Base-by-base conservation (phyloP, 257 asterid species). In the Fraxinus quadrangulata region DNA sequence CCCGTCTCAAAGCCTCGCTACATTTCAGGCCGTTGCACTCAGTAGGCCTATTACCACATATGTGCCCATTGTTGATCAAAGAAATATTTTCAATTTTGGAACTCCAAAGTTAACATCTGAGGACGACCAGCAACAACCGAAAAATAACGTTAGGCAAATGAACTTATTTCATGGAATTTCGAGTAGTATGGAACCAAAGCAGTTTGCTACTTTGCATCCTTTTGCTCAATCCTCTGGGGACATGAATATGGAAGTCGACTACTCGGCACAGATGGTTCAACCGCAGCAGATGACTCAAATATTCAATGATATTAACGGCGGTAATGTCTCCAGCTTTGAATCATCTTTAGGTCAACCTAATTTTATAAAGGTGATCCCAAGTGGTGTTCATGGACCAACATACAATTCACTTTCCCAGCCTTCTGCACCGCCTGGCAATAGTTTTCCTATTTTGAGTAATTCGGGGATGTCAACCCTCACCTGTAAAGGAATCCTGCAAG, bases 91-190 rank as follows among this genome's bases (percentile, higher is more conserved):
- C 77, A 89, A 89, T 81, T 93, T 89, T 12, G 97, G 90, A 76
- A 86, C 79, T 65, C 92, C 89, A 0, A 88, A 89, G 78, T 21
- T 81, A 39, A 82, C 88, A 74, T 88, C 82, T 42, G 75, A 79
- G 3, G 94, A 91, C 6, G 90, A 87, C 36, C 89, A 83, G 28
- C 92, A 84, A 59, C 89, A 86, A 54, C 87, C 83, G 45, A 80
- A 36, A 71, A 83, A 78, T 67, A 84, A 45, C 74, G 71, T n/a
- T 51, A 88, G 90, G 87, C 94, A 90, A 74, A 83, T 82, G 26
- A 85, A 83, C 81, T 82, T 96, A 71, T 92, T 96, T 54, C 97
- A 96, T 73, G 97, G 99, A 28, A 87, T 93, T 76, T 97, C 96
- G 0, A 93, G 92, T 2, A 84, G 85, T 71, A 88, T 93, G 97